Percentiles rank a stretch among this genome's conserved stretches.
Conservation (phyloP, 2,329 filamentous ascomycete species). For the Xylariaceae sp. region DNA sequence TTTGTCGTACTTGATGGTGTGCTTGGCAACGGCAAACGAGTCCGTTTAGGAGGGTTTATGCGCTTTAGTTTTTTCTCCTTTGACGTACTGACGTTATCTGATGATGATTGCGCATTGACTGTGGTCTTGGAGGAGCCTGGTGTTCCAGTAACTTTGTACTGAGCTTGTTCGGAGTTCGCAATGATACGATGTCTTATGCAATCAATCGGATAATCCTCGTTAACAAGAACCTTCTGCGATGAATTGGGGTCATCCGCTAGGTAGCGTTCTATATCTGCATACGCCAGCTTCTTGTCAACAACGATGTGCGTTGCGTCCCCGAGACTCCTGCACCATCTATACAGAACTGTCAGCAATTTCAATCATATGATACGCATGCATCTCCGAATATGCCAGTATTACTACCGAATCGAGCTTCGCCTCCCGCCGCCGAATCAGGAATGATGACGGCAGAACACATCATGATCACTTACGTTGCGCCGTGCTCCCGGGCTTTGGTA, state of each 20-base stretch:
- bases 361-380: neutral
- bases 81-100: conserved; percentile 16
- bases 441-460: neutral
- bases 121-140: conserved; percentile 33
- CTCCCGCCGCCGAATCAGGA: neutral
- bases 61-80: conserved; percentile 21
- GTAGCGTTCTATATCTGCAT: conserved; percentile 62
- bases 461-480: conserved; percentile 52
- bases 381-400: too few species aligned
- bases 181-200: conserved; percentile 63
- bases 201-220: conserved; percentile 69
- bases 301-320: conserved; percentile 74
- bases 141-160: conserved; percentile 62
- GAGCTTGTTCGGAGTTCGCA: conserved; percentile 59
- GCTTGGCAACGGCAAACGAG: neutral
- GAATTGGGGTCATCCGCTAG: conserved; percentile 45
- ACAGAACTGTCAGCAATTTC: conserved; percentile 7
- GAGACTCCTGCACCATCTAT: conserved; percentile 63
- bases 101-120: conserved; percentile 1
- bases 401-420: too few species aligned
- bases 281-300: conserved; percentile 70
- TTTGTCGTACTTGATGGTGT: conserved; percentile 3
- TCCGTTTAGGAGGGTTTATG: conserved; percentile 6
- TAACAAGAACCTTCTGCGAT: conserved; percentile 60
- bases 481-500: conserved; percentile 72